A percentile compares a stretch with the other conserved stretches of the same genome.
phyloP scores from a whole-genome alignment of 2,329 filamentous ascomycete species.

The Mycocentrospora acerina region DNA sequence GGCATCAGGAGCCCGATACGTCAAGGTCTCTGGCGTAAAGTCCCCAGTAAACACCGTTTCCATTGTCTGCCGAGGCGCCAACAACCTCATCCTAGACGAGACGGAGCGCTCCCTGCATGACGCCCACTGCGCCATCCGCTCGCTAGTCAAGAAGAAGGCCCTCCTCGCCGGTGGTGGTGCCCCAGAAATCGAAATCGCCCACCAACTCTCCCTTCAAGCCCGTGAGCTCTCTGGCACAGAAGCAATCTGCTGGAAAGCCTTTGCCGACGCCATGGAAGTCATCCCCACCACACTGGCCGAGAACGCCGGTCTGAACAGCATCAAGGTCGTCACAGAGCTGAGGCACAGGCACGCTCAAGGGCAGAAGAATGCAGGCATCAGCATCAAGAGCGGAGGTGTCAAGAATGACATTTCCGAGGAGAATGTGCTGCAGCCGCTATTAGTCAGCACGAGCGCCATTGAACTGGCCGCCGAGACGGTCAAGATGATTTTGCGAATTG shows the following conservation, averaged over 20 bases:
- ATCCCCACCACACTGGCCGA: slow-evolving; percentile 95
- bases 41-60: slow-evolving; percentile 83
- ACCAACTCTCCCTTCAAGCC: slow-evolving; percentile 78
- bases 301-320: slow-evolving; percentile 96
- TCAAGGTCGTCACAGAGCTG: slow-evolving; percentile 96
- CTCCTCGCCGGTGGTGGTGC: slow-evolving; percentile 95
- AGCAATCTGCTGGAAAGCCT: slow-evolving; percentile 98
- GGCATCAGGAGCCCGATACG: slow-evolving; percentile 83
- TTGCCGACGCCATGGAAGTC: slow-evolving; percentile 95
- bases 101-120: slow-evolving; percentile 96
- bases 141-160: slow-evolving; percentile 99
- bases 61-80: slow-evolving; percentile 91
- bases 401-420: slow-evolving; percentile 96
- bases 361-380: slow-evolving; percentile 94
- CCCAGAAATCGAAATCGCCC: slow-evolving; percentile 93
- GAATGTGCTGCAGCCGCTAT: slow-evolving; percentile 91
- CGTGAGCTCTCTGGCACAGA: slow-evolving; percentile 87
- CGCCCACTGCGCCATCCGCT: slow-evolving; percentile 94
- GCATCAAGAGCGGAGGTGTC: slow-evolving; percentile 96
- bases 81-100: slow-evolving; percentile 91
- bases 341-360: slow-evolving; percentile 92
- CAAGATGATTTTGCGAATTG: slow-evolving; percentile 83
- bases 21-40: slow-evolving; percentile 93
- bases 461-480: slow-evolving; percentile 97
- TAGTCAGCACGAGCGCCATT: slow-evolving; percentile 96